Evolutionary conservation across 139 green algal genomes (phyloP).

Genomic region (Chloropicon primus): DNA sequence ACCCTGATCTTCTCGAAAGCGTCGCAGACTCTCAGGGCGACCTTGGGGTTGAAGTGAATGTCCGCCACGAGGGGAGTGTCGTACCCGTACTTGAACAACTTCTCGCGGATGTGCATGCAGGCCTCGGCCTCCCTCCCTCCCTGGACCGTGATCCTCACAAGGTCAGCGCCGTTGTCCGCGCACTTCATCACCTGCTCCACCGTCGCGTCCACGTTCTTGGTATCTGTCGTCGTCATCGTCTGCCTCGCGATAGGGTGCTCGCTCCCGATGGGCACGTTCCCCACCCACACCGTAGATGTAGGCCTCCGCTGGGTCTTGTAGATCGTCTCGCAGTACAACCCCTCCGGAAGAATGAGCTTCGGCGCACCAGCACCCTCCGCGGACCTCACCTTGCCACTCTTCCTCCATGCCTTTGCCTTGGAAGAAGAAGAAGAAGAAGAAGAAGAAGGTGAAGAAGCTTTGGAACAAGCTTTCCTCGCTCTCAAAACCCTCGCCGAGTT

Average conservation of each 20-base stretch:
- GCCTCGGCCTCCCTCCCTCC: slow-evolving; percentile 82
- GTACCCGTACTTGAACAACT: slow-evolving; percentile 88
- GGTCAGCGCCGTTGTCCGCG: slow-evolving; percentile 79
- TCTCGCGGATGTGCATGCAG: slow-evolving; percentile 82
- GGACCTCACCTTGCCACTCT: not conserved
- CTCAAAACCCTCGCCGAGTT: no score
- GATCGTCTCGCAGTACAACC: slow-evolving; percentile 66
- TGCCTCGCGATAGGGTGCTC: slow-evolving; percentile 84
- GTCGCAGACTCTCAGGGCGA: slow-evolving; percentile 93
- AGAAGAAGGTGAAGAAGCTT: no score
- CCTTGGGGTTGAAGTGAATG: slow-evolving; percentile 95
- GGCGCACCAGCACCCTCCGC: not conserved
- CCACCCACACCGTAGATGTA: slow-evolving; percentile 85
- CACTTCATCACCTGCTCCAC: slow-evolving; percentile 93
- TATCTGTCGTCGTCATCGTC: slow-evolving; percentile 99
- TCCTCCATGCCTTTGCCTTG: no score
- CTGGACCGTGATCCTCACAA: slow-evolving; percentile 97
- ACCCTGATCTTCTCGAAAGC: slow-evolving; percentile 96
- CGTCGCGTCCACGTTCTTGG: slow-evolving; percentile 70
- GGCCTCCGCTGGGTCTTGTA: slow-evolving; percentile 58
- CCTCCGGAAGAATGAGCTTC: not conserved
- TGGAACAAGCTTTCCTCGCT: no score
- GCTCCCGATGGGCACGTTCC: slow-evolving; percentile 79
- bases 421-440: no score
- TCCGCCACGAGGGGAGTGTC: slow-evolving; percentile 90